Evolutionary conservation across 108 stramenopile genomes (phyloP), one percentile per base, ranked within the genome.

Genomic region (Pseudonitzschia multistriata): DNA sequence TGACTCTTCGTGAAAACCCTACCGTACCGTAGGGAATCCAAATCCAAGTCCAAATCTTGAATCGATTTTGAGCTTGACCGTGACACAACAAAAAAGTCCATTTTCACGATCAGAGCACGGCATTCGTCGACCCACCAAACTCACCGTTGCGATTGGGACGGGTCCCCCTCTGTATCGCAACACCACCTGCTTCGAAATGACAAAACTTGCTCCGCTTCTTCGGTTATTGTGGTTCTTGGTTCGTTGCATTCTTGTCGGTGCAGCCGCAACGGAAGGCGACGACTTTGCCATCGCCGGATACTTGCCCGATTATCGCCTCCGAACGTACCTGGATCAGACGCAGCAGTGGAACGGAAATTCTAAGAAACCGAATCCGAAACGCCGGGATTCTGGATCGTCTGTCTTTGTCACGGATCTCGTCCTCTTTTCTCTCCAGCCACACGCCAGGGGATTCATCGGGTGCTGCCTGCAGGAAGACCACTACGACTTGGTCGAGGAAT

Each of bases 271-370:
- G 3, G 63, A 64, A 8, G 25, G 77, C 28, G 68, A 73, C n/a
- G 19, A 74, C 35, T 84, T 91, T 71, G 62, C 81, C 7, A 61
- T 91, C 19, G 81, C 70, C 0, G 90, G 82, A 13, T 91, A 91
- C 73, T 77, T 91, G 21, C 90, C 90, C 11, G 90, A 91, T 34
- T 91, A 91, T 64, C 81, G 90, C 21, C 5, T 47, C 5, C 30
- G 28, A 25, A 8, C 27, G n/a, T 64, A 45, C 21, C n/a, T 64
- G 27, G 37, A 64, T 45, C 40, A 40, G 28, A 59, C 3, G 31
- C n/a, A 3, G 29, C 31, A 13, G 28, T 11, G 13, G 35, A 30
- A 21, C 0, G 10, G 19, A n/a, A 87, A 59, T n/a, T n/a, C n/a
- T n/a, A n/a, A n/a, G 53, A 83, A 83, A 30, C 57, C 69, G 28